These are phyloP conservation scores for Xylariomycetidae sp. DNA, from an alignment of 2,329 filamentous ascomycete genomes.

Conservation along the genomic window DNA sequence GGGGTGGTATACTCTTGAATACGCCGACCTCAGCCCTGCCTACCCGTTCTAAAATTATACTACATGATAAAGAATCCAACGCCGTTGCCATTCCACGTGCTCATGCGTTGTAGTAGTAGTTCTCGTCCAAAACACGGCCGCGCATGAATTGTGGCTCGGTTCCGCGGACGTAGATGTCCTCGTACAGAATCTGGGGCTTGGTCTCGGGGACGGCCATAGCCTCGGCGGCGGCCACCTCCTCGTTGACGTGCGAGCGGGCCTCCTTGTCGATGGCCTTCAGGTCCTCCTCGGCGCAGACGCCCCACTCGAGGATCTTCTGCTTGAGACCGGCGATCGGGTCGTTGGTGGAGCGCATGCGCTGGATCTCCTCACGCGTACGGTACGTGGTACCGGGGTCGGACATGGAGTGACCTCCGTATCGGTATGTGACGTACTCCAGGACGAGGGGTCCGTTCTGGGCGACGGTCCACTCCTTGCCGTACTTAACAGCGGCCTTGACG, in stretches of 20 bases:
- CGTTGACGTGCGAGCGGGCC: constrained; percentile 76
- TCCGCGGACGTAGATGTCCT: constrained; percentile 92
- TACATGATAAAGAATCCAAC: constrained; percentile 8
- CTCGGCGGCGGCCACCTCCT: constrained; percentile 86
- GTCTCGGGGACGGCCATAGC: constrained; percentile 75
- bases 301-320: constrained; percentile 97
- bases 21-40: constrained; percentile 9
- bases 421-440: constrained; percentile 98
- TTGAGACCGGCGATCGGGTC: constrained; percentile 97
- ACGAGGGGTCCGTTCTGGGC: constrained; percentile 88
- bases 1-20: constrained; percentile 10
- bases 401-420: constrained; percentile 99
- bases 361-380: constrained; percentile 97
- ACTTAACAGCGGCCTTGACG: constrained; percentile 91
- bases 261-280: constrained; percentile 96
- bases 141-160: constrained; percentile 84
- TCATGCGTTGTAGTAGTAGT: constrained; percentile 68
- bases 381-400: constrained; percentile 99
- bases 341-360: constrained; percentile 98
- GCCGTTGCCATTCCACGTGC: background rate
- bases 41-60: constrained; percentile 11
- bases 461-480: constrained; percentile 82
- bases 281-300: constrained; percentile 84
- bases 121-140: constrained; percentile 82
- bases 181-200: constrained; percentile 77